Base-by-base conservation (phyloP, 2,329 filamentous ascomycete genomes). In the Fusarium neocosmosporiellum region DNA sequence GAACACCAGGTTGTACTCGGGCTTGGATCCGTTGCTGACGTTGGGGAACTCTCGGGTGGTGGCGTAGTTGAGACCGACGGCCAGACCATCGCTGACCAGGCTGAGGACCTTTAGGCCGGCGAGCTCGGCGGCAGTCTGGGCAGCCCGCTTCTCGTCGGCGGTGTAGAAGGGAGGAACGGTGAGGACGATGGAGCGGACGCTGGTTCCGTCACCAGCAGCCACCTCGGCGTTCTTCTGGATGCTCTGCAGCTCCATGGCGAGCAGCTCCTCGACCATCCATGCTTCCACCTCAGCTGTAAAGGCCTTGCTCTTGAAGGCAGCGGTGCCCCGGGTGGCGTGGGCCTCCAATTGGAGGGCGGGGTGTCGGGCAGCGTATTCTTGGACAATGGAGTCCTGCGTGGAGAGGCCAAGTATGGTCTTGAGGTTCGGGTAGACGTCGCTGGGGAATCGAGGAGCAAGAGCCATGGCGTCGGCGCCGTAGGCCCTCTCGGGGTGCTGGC, bases 221-320 rank as follows among this genome's bases (percentile, higher is more conserved):
- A 86, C 84, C 84, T 98, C 94, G 16, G 96, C 96, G 78, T 98
- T 98, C 80, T 91, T 91, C 81, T 93, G 93, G 76, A 98, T 91
- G 82, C 94, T 96, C 86, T 97, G 94, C 74, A 99, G 87, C 84
- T 98, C 91, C 96, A 99, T 99, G 57, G 95, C 95, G 80, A 99
- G 84, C 74, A 99, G 87, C 84, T 99, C 96, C 84, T 99, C 96
- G 0, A 98, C 92, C 77, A 93, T 89, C 90, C 91, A 91, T 43
- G 88, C 83, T 71, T 93, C 90, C 73, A 92, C 89, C 39, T 89
- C 86, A 13, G 87, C 84, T 13, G 83, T 81, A 75, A 89, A 95
- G 83, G 85, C 88, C 78, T 87, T 88, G 85, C 94, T 98, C 84
- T 92, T 92, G 84, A 99, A 93, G n/a, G 91, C 90, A 63, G 93